Conservation (phyloP, 768 basidiomycete genomes). For the Panellus pusillus region DNA sequence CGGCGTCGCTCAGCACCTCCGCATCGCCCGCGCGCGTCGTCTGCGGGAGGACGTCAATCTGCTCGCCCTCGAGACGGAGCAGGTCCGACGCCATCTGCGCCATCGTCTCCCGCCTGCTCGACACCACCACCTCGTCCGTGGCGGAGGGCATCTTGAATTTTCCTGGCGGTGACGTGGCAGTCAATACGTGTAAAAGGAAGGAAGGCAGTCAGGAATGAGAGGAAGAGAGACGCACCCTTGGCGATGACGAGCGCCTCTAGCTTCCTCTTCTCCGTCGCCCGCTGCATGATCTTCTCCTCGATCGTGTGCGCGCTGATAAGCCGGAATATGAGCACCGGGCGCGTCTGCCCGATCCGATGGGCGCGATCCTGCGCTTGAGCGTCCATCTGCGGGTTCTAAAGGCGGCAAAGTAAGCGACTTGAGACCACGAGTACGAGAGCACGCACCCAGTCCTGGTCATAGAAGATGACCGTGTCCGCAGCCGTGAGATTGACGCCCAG, state of each 20-base stretch:
- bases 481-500: constrained; percentile 79
- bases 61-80: constrained; percentile 78
- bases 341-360: constrained; percentile 94
- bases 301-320: constrained; percentile 86
- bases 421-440: not conserved
- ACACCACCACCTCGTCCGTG: constrained; percentile 34
- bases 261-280: constrained; percentile 83
- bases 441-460: constrained; percentile 87
- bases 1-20: constrained; percentile 77
- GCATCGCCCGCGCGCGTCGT: constrained; percentile 62
- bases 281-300: constrained; percentile 89
- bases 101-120: constrained; percentile 60
- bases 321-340: constrained; percentile 86
- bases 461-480: constrained; percentile 92
- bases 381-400: constrained; percentile 93
- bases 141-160: constrained; percentile 80
- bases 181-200: not conserved
- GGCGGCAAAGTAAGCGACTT: not conserved
- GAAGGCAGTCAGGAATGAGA: not conserved
- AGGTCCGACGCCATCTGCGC: constrained; percentile 81
- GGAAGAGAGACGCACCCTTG: constrained; percentile 52
- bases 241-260: constrained; percentile 95
- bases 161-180: constrained; percentile 39
- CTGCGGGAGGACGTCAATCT: constrained; percentile 82
- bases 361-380: constrained; percentile 94